Evolutionary conservation across 352 stramenopile species (phyloP).

Genomic region (Globisporangium okanoganense): DNA sequence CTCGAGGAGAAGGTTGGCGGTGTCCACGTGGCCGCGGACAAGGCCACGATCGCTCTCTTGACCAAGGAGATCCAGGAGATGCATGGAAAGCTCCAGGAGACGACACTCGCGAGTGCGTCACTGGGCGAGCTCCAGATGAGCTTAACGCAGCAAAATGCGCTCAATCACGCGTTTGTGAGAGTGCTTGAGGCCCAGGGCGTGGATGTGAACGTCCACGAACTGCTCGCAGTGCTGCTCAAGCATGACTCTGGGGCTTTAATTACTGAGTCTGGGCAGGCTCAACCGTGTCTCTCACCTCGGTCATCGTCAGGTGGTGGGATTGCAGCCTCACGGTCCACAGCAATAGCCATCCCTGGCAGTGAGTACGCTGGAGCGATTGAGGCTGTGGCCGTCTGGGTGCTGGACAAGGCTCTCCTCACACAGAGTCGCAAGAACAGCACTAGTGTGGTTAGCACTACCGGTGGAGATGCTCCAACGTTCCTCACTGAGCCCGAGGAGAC

Average conservation of each 20-base stretch:
- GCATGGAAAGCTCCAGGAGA: slow-evolving; percentile 16
- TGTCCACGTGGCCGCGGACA: slow-evolving; percentile 60
- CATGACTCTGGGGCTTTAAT: too few species aligned
- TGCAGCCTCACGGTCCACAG: not conserved
- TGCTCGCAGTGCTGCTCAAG: slow-evolving; percentile 26
- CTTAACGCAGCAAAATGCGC: slow-evolving; percentile 8
- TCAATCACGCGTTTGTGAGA: slow-evolving; percentile 31
- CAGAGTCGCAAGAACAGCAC: slow-evolving; percentile 10
- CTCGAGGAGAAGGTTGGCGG: slow-evolving; percentile 71
- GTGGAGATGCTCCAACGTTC: slow-evolving; percentile 20
- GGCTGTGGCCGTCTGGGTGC: slow-evolving; percentile 11
- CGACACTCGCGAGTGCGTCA: not conserved
- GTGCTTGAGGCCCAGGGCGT: slow-evolving; percentile 34
- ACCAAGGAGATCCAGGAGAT: slow-evolving; percentile 56
- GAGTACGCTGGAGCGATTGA: slow-evolving; percentile 19
- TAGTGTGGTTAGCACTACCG: not conserved
- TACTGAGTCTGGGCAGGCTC: not conserved
- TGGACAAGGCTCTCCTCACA: slow-evolving; percentile 16
- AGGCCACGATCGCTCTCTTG: slow-evolving; percentile 57
- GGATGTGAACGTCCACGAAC: slow-evolving; percentile 19
- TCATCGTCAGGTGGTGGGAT: not conserved
- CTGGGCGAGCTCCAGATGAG: not conserved
- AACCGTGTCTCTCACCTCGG: not conserved
- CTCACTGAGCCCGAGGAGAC: slow-evolving; percentile 49
- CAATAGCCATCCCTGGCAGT: not conserved